Percentiles rank a stretch among this genome's conserved stretches.
Evolutionary conservation across 257 asterid species (phyloP).

Genomic region (Lavandula angustifolia): DNA sequence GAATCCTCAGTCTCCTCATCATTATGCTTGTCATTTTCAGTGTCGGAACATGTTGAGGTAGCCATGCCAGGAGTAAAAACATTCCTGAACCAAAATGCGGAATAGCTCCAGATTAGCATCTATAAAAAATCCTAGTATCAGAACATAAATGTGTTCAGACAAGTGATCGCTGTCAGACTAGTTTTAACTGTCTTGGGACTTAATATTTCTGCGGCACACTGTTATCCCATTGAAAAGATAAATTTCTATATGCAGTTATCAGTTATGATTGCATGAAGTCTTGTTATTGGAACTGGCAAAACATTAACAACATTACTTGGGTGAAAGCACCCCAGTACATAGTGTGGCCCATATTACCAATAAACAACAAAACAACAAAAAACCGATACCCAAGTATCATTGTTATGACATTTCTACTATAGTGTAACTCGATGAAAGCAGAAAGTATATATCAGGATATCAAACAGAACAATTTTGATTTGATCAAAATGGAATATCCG

Average conservation of each 20-base stretch:
- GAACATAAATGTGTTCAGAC: not conserved
- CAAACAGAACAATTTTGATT: slow-evolving; percentile 16
- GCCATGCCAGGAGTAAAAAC: slow-evolving; percentile 47
- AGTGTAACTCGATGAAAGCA: slow-evolving; percentile 10
- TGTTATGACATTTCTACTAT: slow-evolving; percentile 1
- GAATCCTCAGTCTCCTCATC: slow-evolving; percentile 53
- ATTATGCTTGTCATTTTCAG: slow-evolving; percentile 49
- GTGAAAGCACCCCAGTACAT: slow-evolving; percentile 17
- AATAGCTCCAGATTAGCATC: slow-evolving; percentile 23
- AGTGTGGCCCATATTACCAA: slow-evolving; percentile 16
- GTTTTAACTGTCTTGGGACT: slow-evolving; percentile 11
- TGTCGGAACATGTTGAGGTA: slow-evolving; percentile 36
- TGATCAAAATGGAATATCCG: slow-evolving; percentile 21
- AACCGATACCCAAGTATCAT: slow-evolving; percentile 19
- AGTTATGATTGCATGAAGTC: slow-evolving; percentile 15
- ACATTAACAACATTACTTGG: not conserved
- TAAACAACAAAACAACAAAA: slow-evolving; percentile 21
- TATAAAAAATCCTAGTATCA: slow-evolving; percentile 1
- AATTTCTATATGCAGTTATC: not conserved
- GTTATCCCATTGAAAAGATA: slow-evolving; percentile 8
- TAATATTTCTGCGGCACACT: slow-evolving; percentile 5
- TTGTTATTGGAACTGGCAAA: slow-evolving; percentile 14
- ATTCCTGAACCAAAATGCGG: slow-evolving; percentile 48
- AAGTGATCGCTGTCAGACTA: slow-evolving; percentile 15
- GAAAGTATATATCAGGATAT: slow-evolving; percentile 13